Conservation (phyloP, 441 rosid genomes). For the Pelargonium exstipulatum region DNA sequence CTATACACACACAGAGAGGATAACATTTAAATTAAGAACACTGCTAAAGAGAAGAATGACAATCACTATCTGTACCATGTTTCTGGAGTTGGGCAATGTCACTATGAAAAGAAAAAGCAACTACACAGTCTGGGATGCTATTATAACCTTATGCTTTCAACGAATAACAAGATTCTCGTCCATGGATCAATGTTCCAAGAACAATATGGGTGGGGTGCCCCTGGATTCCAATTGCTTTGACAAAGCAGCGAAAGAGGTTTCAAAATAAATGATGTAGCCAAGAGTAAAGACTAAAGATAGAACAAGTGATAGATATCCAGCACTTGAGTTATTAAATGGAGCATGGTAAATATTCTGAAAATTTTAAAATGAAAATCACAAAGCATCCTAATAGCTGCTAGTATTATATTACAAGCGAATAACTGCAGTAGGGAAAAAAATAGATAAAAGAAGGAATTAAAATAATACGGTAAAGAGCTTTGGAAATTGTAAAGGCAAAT, state of each 20-base stretch:
- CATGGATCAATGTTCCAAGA: not conserved
- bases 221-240: not conserved
- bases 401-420: not conserved
- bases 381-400: not conserved
- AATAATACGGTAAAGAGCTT: not conserved
- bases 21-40: no score
- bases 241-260: not conserved
- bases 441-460: not conserved
- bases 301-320: not conserved
- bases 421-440: not conserved
- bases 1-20: not conserved
- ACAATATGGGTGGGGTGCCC: not conserved
- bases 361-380: not conserved
- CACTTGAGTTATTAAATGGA: no score
- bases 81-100: not conserved
- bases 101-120: not conserved
- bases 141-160: not conserved
- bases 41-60: conserved; percentile 1
- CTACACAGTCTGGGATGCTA: not conserved
- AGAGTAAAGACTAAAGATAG: not conserved
- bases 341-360: not conserved
- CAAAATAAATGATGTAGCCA: not conserved
- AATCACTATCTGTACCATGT: not conserved
- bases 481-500: not conserved
- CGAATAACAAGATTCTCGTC: not conserved